Evolutionary conservation across 2,329 filamentous ascomycete species (phyloP).

Genomic region (Beauveria scarabaeidicola): DNA sequence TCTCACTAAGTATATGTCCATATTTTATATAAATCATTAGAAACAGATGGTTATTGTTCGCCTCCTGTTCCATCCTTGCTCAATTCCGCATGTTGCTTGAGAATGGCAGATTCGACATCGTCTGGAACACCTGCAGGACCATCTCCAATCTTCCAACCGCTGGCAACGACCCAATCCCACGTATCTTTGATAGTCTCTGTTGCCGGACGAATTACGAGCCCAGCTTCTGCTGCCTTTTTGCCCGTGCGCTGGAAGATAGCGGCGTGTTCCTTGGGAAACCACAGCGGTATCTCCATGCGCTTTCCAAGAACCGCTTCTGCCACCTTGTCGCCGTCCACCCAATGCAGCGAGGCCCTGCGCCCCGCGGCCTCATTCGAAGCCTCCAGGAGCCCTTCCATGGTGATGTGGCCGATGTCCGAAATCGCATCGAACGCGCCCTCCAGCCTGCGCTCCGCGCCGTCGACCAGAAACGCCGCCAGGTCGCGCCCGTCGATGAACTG

Average conservation of each 20-base stretch:
- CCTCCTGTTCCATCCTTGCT: background rate
- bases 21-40: no score
- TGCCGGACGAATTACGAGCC: constrained; percentile 7
- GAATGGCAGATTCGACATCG: background rate
- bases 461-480: constrained; percentile 10
- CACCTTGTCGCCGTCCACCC: constrained; percentile 11
- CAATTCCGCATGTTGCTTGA: background rate
- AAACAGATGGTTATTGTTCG: no score
- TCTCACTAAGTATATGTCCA: constrained; percentile 9
- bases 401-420: background rate
- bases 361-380: constrained; percentile 1
- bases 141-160: constrained; percentile 4
- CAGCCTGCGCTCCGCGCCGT: constrained; percentile 10
- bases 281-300: constrained; percentile 11
- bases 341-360: constrained; percentile 5
- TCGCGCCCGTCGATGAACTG: constrained; percentile 14
- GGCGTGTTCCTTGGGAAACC: background rate
- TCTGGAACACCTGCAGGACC: constrained; percentile 1
- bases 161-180: constrained; percentile 9
- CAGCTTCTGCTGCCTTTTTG: constrained; percentile 1
- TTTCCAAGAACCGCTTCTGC: background rate
- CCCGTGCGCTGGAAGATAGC: background rate
- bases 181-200: constrained; percentile 10
- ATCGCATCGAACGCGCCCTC: constrained; percentile 3
- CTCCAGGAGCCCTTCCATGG: constrained; percentile 4